These are phyloP conservation scores for Colletotrichum australisinense DNA, from an alignment of 2,329 filamentous ascomycete species.

Conservation along the genomic window DNA sequence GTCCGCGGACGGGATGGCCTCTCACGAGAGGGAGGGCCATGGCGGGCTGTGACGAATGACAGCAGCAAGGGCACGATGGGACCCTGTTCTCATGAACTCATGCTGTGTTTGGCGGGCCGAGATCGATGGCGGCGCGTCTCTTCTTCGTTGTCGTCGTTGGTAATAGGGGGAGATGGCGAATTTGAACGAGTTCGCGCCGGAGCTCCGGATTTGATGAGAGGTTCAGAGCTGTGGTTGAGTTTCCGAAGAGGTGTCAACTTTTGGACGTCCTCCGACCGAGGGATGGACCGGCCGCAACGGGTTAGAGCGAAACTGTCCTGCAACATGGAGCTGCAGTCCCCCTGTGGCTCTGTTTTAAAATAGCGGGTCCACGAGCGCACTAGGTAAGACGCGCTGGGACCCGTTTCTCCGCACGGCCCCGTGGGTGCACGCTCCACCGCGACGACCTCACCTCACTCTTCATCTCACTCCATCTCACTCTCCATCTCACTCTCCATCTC, in stretches of 20 bases:
- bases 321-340: conserved; percentile 16
- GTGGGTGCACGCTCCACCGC: background rate
- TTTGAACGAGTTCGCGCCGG: conserved; percentile 8
- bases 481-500: background rate
- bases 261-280: conserved; percentile 20
- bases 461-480: background rate
- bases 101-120: conserved; percentile 9
- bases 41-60: conserved; percentile 18
- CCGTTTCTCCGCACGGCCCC: conserved; percentile 13
- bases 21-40: conserved; percentile 32
- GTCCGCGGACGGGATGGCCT: conserved; percentile 19
- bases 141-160: background rate
- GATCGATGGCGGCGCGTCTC: background rate
- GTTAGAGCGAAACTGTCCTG: conserved; percentile 36
- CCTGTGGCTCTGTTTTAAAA: conserved; percentile 20
- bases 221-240: conserved; percentile 1
- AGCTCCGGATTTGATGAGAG: conserved; percentile 14
- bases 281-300: conserved; percentile 14
- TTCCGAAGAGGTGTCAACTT: conserved; percentile 35
- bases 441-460: background rate
- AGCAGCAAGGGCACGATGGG: conserved; percentile 10
- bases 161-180: too few relatives aligned
- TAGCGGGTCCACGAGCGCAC: background rate
- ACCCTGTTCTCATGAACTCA: conserved; percentile 29
- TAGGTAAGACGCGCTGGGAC: conserved; percentile 11